Conservation (phyloP, 129 eudicot genomes). For the Erigeron canadensis region DNA sequence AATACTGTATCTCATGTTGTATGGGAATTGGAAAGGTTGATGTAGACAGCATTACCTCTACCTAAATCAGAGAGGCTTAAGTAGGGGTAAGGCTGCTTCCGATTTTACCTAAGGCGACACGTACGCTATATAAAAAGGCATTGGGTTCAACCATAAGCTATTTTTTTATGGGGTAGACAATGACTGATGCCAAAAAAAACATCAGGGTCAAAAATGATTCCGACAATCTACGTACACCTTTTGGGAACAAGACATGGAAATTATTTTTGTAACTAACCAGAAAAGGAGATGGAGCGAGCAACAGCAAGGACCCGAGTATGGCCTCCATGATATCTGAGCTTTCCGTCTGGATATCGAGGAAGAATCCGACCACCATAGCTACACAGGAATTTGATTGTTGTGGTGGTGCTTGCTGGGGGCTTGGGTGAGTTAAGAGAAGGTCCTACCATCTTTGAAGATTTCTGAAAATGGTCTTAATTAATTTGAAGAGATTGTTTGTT, state of each 20-base stretch:
- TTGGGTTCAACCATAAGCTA: too few species aligned
- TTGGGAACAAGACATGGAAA: too few species aligned
- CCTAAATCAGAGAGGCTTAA: too few species aligned
- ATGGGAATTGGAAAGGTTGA: too few species aligned
- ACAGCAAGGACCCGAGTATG: constrained; percentile 92
- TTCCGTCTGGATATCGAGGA: constrained; percentile 93
- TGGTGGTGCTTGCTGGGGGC: constrained; percentile 27
- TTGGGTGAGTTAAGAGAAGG: constrained; percentile 42
- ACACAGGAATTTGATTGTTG: constrained; percentile 64
- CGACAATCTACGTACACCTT: background rate
- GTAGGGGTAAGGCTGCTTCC: too few species aligned
- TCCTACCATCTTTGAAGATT: constrained; percentile 43
- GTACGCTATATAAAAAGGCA: too few species aligned
- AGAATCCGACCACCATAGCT: constrained; percentile 91
- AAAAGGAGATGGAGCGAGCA: constrained; percentile 56
- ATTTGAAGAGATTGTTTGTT: constrained; percentile 13
- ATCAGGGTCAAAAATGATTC: too few species aligned
- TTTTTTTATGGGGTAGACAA: too few species aligned
- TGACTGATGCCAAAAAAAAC: too few species aligned
- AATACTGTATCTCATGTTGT: too few species aligned
- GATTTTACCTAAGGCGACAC: too few species aligned
- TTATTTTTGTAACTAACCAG: constrained; percentile 43
- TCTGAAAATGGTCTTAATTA: background rate
- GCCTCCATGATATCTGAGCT: constrained; percentile 93
- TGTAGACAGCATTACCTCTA: too few species aligned